Conservation (phyloP, 805 yeast genomes). For the Hanseniaspora clermontiae region DNA sequence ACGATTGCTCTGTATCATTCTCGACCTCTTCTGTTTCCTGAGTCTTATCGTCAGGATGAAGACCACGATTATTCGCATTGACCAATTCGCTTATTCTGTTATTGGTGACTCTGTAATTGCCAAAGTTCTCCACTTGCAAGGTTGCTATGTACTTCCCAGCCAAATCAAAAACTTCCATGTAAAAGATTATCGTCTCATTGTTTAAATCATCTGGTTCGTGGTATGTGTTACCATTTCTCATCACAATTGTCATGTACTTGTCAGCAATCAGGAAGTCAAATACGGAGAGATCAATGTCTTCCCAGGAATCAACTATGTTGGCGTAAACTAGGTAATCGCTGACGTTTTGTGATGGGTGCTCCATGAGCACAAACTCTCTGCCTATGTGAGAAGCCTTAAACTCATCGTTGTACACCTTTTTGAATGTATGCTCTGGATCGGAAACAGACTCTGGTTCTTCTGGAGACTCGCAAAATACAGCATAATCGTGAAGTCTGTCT, state of each 20-base stretch:
- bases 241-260: neutral
- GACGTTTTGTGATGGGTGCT: neutral
- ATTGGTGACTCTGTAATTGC: neutral
- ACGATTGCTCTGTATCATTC: no score
- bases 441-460: no score
- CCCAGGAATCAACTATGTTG: neutral
- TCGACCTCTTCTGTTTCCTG: no score
- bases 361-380: conserved; percentile 9
- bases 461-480: neutral
- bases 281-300: neutral
- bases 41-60: neutral
- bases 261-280: neutral
- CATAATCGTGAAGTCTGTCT: neutral
- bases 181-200: conserved; percentile 16
- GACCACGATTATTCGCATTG: neutral
- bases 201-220: neutral
- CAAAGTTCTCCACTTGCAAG: conserved; percentile 4
- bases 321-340: conserved; percentile 4
- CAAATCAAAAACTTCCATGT: conserved; percentile 24
- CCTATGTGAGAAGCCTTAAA: neutral
- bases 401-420: neutral
- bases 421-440: neutral
- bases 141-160: conserved; percentile 21
- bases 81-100: neutral
- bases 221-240: neutral